Evolutionary conservation across 495 filamentous ascomycete genomes (phyloP).

Genomic region (Tuber microsphaerosporum): DNA sequence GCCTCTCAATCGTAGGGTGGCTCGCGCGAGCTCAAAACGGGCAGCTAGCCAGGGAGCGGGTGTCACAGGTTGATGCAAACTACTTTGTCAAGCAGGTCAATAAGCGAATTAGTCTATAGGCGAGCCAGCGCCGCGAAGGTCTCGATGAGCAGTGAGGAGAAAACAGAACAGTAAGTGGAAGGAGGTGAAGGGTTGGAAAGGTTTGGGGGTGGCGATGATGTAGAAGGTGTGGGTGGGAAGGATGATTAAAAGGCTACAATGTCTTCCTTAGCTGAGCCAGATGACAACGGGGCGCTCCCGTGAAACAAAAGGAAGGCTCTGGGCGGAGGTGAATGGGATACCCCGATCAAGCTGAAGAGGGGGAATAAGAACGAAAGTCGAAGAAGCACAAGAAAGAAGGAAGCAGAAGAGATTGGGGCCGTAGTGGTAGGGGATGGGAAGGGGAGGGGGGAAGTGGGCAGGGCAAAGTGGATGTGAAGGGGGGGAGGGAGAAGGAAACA

Average conservation of each 20-base stretch:
- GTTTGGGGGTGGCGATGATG: conserved; percentile 18
- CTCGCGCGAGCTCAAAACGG: conserved; percentile 21
- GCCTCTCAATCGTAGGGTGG: conserved; percentile 25
- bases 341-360: not conserved
- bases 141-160: not conserved
- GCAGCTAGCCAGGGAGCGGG: not conserved
- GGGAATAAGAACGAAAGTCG: not conserved
- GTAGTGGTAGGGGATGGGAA: not conserved
- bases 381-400: not conserved
- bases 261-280: conserved; percentile 3
- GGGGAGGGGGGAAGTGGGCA: conserved; percentile 11
- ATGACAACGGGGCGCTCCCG: not conserved
- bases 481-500: not conserved
- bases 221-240: conserved; percentile 7
- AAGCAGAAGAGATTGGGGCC: not conserved
- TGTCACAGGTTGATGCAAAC: conserved; percentile 15
- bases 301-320: not conserved
- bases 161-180: not conserved
- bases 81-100: conserved; percentile 26
- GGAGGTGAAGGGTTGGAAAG: conserved; percentile 13
- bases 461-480: conserved; percentile 11
- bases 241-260: not conserved
- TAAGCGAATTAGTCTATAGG: conserved; percentile 26
- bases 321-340: not conserved
- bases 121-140: conserved; percentile 31